Evolutionary conservation across 495 filamentous ascomycete species (phyloP), one percentile per base, ranked within the genome.

Genomic region (Penicillium egyptiacum): DNA sequence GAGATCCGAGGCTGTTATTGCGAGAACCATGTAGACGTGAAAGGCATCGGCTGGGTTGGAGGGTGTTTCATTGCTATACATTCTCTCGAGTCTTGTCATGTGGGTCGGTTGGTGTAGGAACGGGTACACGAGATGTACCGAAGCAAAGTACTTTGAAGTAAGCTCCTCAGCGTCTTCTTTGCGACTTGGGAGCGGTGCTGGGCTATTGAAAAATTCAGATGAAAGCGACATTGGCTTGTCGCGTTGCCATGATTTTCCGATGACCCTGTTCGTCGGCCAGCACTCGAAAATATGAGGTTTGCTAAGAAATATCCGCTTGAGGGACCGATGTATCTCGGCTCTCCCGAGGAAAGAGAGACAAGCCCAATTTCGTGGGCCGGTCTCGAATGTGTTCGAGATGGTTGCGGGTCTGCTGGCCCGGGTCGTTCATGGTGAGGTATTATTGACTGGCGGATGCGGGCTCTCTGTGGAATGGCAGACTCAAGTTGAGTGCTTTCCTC

Each of bases 1-100:
- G 3, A 78, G 62, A 48, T 77, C 69, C n/a, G 70, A 70, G 3
- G 77, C 67, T 3, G 72, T 66, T 52, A 80, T 74, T 6, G 77
- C 75, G 3, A 80, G 50, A 9, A 80, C 77, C 74, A 80, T 77
- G 53, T 71, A 75, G 5, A 77, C 69, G 41, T 79, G 77, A 45
- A 76, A 78, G 12, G 57, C 58, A 6, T 56, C 63, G 1, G 67
- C 39, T 7, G 70, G 64, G 23, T 65, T 45, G 1, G 41, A 42
- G 5, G 14, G 53, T 3, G 42, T 52, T 9, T 61, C 54, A 3
- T 52, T 52, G 2, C 56, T 48, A 46, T 76, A 77, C 20, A 78
- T 59, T 14, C 53, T 63, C 22, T 71, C 57, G 8, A 78, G 59
- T 2, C 61, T 58, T 17, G 62, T 55, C 61, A 75, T 64, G 49